Evolutionary conservation across 2,329 filamentous ascomycete species (phyloP).

Genomic region (Colletotrichum euphorbiae): DNA sequence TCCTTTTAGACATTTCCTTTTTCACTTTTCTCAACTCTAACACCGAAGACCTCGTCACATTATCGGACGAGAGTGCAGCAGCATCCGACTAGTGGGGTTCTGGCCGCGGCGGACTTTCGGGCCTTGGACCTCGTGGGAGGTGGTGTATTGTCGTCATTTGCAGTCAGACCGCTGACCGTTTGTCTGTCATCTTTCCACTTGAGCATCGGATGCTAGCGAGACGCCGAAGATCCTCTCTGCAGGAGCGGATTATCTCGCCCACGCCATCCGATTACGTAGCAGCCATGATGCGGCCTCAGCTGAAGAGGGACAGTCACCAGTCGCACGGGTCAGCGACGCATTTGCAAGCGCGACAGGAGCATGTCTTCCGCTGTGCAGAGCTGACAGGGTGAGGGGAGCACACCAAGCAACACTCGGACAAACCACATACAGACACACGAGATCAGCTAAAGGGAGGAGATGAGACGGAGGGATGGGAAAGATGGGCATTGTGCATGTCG

Average conservation of each 20-base stretch:
- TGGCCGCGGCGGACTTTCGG: conserved; percentile 33
- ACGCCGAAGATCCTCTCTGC: conserved; percentile 31
- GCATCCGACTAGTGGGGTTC: conserved; percentile 16
- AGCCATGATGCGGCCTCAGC: conserved; percentile 32
- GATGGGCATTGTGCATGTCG: conserved; percentile 26
- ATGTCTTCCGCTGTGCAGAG: conserved; percentile 22
- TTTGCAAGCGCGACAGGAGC: conserved; percentile 5
- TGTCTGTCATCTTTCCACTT: background rate
- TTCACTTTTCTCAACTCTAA: background rate
- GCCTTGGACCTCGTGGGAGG: conserved; percentile 10
- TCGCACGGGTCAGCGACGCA: conserved; percentile 25
- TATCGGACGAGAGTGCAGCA: conserved; percentile 21
- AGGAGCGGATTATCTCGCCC: conserved; percentile 13
- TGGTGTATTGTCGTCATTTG: conserved; percentile 34
- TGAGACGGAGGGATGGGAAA: conserved; percentile 11
- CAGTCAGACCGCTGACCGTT: conserved; percentile 16
- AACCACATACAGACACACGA: conserved; percentile 2
- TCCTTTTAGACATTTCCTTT: background rate
- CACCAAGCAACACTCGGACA: background rate
- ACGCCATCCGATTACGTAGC: conserved; percentile 34
- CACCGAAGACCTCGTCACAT: conserved; percentile 4
- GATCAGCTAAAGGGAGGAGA: conserved; percentile 23
- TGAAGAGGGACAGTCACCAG: conserved; percentile 33
- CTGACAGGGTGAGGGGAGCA: conserved; percentile 16
- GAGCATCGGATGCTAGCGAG: conserved; percentile 21